Evolutionary conservation across 495 filamentous ascomycete genomes (phyloP), one percentile per base, ranked within the genome.

Genomic region (Hyaloscypha bicolor): DNA sequence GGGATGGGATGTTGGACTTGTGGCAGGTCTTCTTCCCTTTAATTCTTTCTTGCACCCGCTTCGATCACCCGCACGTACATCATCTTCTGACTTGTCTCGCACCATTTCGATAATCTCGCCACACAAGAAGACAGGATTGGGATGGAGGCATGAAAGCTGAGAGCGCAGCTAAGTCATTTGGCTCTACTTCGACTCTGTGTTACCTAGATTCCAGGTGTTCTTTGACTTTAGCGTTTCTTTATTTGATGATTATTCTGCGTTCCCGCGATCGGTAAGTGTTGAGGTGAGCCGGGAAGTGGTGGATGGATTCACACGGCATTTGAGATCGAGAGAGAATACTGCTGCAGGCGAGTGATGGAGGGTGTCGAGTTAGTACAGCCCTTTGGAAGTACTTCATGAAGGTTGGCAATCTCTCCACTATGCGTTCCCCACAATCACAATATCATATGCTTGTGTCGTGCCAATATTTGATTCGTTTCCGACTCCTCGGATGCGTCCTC

Each of bases 341-440:
- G 21, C 53, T 56, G 31, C 22, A 51, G 35, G 52, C 32, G 14
- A 25, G 9, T 31, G 64, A 42, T 52, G 29, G 29, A 37, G 58
- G 21, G 29, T 22, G 22, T 25, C 39, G 21, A 19, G 14, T 2
- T 70, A 42, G 61, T n/a, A 19, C 19, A 16, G 52, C 45, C 25
- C 51, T 71, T 71, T 71, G 69, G 68, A 68, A 71, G 69, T 71
- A 71, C 65, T 65, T 71, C 62, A 62, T 59, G 65, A 71, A 65
- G 65, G 69, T 71, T 68, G 52, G 65, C 65, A n/a, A 65, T 68
- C 62, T 53, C 69, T 63, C 60, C 63, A 65, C 60, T 59, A 63
- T 62, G 37, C 69, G 56, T 32, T 58, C 32, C 33, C 12, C 58
- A 22, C 22, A 63, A 63, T 37, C 35, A 11, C 37, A 25, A 12